These are phyloP conservation scores for Stagonosporopsis chrysanthemi DNA, from an alignment of 2,329 filamentous ascomycete species.

Conservation along the genomic window DNA sequence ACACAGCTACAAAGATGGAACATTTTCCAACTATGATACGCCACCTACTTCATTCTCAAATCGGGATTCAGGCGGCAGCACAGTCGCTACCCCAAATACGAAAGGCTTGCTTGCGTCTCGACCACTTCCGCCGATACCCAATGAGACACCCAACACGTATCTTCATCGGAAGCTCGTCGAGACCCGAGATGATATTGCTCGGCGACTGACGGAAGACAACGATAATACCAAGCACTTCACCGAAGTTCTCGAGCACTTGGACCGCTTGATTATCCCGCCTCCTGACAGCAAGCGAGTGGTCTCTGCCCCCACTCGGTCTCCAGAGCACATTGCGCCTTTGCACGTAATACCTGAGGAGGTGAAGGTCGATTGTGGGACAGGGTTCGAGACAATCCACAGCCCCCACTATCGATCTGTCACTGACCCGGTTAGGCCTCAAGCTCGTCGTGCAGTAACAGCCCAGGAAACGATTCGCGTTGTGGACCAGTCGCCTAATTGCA, in stretches of 20 bases:
- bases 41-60: constrained; percentile 61
- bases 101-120: constrained; percentile 48
- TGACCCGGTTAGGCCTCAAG: constrained; percentile 49
- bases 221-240: constrained; percentile 61
- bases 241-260: constrained; percentile 67
- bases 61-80: constrained; percentile 45
- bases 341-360: constrained; percentile 63
- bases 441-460: constrained; percentile 35
- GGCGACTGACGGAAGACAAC: constrained; percentile 57
- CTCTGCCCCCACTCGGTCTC: constrained; percentile 54
- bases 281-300: constrained; percentile 51
- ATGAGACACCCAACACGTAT: constrained; percentile 60
- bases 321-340: constrained; percentile 46
- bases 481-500: constrained; percentile 58
- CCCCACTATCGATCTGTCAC: constrained; percentile 52
- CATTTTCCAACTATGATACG: constrained; percentile 57
- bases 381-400: constrained; percentile 36
- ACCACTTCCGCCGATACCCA: constrained; percentile 55
- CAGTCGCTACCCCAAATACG: constrained; percentile 35
- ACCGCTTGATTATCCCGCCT: constrained; percentile 62
- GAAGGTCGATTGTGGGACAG: constrained; percentile 46
- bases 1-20: constrained; percentile 30
- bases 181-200: constrained; percentile 64
- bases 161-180: constrained; percentile 64
- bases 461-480: constrained; percentile 65